Evolutionary conservation across 495 filamentous ascomycete genomes (phyloP), one percentile per base, ranked within the genome.

Genomic region (Penicillium fimorum): DNA sequence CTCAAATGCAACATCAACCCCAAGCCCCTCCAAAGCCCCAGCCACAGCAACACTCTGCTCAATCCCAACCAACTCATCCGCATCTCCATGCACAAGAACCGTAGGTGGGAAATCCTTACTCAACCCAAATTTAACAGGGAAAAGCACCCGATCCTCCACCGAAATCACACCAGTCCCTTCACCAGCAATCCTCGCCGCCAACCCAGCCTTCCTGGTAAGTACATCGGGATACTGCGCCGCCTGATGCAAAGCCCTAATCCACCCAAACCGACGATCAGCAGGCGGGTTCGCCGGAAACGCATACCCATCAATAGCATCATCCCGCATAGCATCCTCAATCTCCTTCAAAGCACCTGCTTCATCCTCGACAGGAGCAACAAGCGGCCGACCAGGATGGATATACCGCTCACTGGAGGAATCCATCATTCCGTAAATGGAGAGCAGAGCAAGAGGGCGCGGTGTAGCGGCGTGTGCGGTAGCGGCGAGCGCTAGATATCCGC

Each of bases 401-500:
- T 48, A 33, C 15, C 46, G 46, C 46, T 48, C 27, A 9, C 27
- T 27, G 5, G 46, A 29, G 2, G 46, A 29, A 15, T 56, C 47
- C 8, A 56, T 27, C 46, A 41, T 27, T n/a, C 54, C 54, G 17
- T 42, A 49, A 2, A 56, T 20, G n/a, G 46, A 18, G 37, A 56
- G 54, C 15, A 56, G 10, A 6, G 54, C 24, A 5, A 49, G 20
- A 12, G 40, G 45, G 1, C 9, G 24, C 22, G 54, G 54, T 7
- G 25, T 41, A 27, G 33, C 24, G 2, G 54, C 46, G 5, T 33
- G 46, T 0, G 54, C 54, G 0, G 46, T 46, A 5, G 54, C 32
- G 1, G 54, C 54, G 17, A 56, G 41, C 10, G 54, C 54, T 13
- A 56, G 54, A 50, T 56, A 56, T 12, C 54, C 54, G 1, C 54